Percentiles rank a stretch among this genome's conserved stretches.
Evolutionary conservation across 2,329 filamentous ascomycete species (phyloP).

Genomic region (Pestalotiopsis sp.): DNA sequence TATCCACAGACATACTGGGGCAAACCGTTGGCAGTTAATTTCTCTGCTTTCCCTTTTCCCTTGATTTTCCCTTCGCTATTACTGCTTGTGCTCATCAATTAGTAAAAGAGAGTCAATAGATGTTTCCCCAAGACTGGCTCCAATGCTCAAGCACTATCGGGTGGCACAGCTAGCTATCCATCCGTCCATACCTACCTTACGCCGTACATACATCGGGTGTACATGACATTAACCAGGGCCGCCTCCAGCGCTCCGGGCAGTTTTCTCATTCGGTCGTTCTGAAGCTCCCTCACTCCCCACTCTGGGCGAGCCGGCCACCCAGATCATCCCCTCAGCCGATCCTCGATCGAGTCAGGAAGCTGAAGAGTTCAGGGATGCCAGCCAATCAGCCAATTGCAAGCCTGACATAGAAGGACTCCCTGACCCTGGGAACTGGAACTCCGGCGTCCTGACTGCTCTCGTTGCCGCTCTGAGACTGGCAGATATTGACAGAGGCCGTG

Average conservation of each 20-base stretch:
- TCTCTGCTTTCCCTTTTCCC: neutral
- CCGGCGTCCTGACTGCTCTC: neutral
- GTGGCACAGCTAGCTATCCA: neutral
- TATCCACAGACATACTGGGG: neutral
- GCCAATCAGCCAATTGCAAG: constrained; percentile 17
- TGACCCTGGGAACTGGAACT: neutral
- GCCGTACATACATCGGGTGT: neutral
- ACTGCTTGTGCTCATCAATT: neutral
- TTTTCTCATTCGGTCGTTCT: constrained; percentile 6
- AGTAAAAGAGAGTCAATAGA: neutral
- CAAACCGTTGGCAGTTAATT: neutral
- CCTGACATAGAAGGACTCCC: neutral
- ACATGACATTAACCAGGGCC: neutral
- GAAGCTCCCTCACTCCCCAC: neutral
- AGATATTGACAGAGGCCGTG: neutral
- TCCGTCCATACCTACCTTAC: neutral
- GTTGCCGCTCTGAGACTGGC: neutral
- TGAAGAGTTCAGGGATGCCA: constrained; percentile 11
- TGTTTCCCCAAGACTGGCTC: neutral
- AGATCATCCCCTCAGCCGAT: constrained; percentile 13
- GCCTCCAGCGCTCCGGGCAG: neutral
- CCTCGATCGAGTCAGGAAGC: constrained; percentile 32
- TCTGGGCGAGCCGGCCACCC: neutral
- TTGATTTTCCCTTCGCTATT: neutral
- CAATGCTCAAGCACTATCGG: neutral